Base-by-base conservation (phyloP, 495 filamentous ascomycete genomes). In the Aspergillus biplanus region DNA sequence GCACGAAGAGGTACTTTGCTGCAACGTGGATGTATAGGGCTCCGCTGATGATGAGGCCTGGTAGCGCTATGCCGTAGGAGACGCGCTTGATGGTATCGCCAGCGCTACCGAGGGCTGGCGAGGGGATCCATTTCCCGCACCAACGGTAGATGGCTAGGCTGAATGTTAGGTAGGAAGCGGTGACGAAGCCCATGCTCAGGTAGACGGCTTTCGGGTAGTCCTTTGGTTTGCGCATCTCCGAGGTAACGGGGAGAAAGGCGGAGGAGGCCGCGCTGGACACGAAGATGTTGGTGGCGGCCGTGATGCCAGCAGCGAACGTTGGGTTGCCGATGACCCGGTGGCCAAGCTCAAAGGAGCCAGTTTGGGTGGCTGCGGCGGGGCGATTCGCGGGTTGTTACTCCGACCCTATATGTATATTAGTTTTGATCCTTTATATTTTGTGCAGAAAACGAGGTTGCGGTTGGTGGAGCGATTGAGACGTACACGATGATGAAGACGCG, bases 21-120 rank as follows among this genome's bases (percentile, higher is more conserved):
- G 81, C 80, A 21, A 84, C 80, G 48, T 85, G 80, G 68, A 85
- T 86, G 69, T 90, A 88, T 64, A 93, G 83, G 59, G 90, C 87
- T 37, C 86, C 75, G 7, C 71, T 72, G 57, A 81, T 69, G 33
- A 82, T 69, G 12, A 80, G 62, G 12, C 89, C 91, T 0, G 90
- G 91, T 2, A 91, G 73, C 7, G 89, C 90, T 59, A 95, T 78
- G 12, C 91, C 91, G 66, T 90, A 95, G 0, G 89, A 85, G 9
- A 80, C 62, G 69, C 90, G 90, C 63, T 87, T 85, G 8, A 94
- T 64, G 0, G 83, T 65, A 0, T 75, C 71, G 11, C 86, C 83
- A 5, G 89, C 87, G 0, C 87, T 89, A 35, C 88, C 84, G 1
- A 95, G 83, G 0, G 90, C 87, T 0, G 92, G 92, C 0, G 87